A percentile compares a stretch with the other conserved stretches of the same genome.
These are phyloP conservation scores for Blastobotrys apis DNA, from an alignment of 1,139 yeast species.

Conservation along the genomic window DNA sequence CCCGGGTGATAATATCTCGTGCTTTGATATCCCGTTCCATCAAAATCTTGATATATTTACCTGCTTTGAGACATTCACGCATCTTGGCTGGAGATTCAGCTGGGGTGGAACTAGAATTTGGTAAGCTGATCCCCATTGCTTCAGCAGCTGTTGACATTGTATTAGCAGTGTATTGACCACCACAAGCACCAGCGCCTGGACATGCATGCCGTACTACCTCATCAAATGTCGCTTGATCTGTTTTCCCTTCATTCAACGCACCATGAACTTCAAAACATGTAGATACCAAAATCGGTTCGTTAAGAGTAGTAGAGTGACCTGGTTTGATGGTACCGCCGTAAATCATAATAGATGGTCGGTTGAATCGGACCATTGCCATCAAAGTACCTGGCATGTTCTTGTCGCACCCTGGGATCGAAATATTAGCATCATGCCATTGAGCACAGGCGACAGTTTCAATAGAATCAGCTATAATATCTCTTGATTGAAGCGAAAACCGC, in stretches of 20 bases:
- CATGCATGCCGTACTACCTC: constrained; percentile 81
- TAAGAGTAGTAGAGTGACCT: constrained; percentile 66
- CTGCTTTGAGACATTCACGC: constrained; percentile 70
- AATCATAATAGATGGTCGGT: constrained; percentile 89
- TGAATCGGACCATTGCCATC: constrained; percentile 94
- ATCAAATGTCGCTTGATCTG: constrained; percentile 63
- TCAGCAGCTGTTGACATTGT: constrained; percentile 94
- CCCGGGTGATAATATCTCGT: constrained; percentile 76
- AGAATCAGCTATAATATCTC: constrained; percentile 93
- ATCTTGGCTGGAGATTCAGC: constrained; percentile 73
- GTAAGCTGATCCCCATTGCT: constrained; percentile 80
- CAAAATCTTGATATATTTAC: constrained; percentile 69
- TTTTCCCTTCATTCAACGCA: constrained; percentile 65
- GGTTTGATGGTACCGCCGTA: constrained; percentile 91
- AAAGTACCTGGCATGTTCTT: constrained; percentile 94
- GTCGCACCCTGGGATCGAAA: constrained; percentile 90
- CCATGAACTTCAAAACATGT: constrained; percentile 91
- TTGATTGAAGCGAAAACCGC: constrained; percentile 87
- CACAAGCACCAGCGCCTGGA: constrained; percentile 95
- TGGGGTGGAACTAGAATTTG: constrained; percentile 79
- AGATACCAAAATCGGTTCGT: constrained; percentile 65
- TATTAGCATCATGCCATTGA: constrained; percentile 88
- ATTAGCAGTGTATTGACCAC: constrained; percentile 96
- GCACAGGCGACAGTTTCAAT: constrained; percentile 91
- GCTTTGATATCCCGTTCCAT: constrained; percentile 70